These are phyloP conservation scores for Lichtheimia hyalospora DNA, from an alignment of 371 early-diverging fungal species.

Conservation along the genomic window DNA sequence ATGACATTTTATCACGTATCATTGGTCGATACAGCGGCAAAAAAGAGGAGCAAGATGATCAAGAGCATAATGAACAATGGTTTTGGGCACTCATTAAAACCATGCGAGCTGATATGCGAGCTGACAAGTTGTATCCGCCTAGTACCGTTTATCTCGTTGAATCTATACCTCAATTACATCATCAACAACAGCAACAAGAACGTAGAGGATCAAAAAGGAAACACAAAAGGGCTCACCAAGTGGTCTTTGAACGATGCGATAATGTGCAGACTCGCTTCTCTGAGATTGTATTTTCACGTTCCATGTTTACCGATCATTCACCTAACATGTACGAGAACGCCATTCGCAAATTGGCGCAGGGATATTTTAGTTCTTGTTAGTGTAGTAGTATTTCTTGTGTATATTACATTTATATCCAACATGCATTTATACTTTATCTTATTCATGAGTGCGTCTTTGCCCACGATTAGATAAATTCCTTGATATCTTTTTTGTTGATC, in stretches of 20 bases:
- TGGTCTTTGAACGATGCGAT: conserved; percentile 58
- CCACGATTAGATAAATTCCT: too few relatives aligned
- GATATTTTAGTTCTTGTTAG: conserved; percentile 19
- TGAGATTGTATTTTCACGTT: conserved; percentile 66
- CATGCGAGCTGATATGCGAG: conserved; percentile 76
- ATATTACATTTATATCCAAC: too few relatives aligned
- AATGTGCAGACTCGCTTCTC: conserved; percentile 70
- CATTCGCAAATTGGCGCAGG: conserved; percentile 27
- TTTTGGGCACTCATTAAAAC: conserved; percentile 81
- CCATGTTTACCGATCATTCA: conserved; percentile 76
- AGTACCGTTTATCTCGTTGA: conserved; percentile 69
- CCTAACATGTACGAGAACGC: conserved; percentile 67
- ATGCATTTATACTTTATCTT: too few relatives aligned
- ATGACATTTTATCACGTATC: conserved; percentile 69
- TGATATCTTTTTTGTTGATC: too few relatives aligned
- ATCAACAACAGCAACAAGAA: conserved; percentile 3
- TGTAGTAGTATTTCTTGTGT: too few relatives aligned
- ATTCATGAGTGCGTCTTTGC: too few relatives aligned
- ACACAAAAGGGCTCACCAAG: conserved; percentile 36
- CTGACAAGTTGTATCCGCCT: conserved; percentile 82
- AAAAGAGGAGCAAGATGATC: conserved; percentile 7
- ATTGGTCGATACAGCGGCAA: conserved; percentile 37
- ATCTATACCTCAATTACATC: conserved; percentile 38
- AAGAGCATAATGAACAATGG: conserved; percentile 66
- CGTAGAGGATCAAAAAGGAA: conserved; percentile 12